phyloP scores from a whole-genome alignment of 169 alveolate species.

The Cytauxzoon felis region DNA sequence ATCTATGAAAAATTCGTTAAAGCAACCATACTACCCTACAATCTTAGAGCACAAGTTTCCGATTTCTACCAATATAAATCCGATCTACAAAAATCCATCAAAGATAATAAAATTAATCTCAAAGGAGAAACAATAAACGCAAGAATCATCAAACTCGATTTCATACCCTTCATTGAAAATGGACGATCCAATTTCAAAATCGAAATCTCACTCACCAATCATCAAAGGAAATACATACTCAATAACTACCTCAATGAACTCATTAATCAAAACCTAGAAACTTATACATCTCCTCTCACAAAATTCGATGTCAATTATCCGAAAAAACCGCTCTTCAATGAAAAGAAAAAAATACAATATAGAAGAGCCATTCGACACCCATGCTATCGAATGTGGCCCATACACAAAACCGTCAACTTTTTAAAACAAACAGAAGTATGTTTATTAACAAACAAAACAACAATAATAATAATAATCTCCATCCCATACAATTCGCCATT shows the following conservation, averaged over 20 bases:
- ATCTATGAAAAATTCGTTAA: slow-evolving; percentile 20
- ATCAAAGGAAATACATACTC: slow-evolving; percentile 36
- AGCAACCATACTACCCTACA: slow-evolving; percentile 64
- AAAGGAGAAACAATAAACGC: slow-evolving; percentile 57
- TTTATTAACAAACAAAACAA: background rate
- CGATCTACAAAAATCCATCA: slow-evolving; percentile 51
- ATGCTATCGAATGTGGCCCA: slow-evolving; percentile 58
- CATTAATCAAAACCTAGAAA: slow-evolving; percentile 24
- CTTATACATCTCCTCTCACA: slow-evolving; percentile 41
- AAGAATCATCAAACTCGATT: slow-evolving; percentile 46
- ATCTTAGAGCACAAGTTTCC: slow-evolving; percentile 59
- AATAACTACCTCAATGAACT: slow-evolving; percentile 12
- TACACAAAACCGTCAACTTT: slow-evolving; percentile 43
- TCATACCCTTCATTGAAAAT: slow-evolving; percentile 27
- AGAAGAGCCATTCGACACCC: slow-evolving; percentile 60
- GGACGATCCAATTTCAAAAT: slow-evolving; percentile 44
- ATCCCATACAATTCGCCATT: background rate
- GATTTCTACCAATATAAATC: slow-evolving; percentile 60
- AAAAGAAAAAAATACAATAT: slow-evolving; percentile 51
- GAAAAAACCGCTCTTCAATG: slow-evolving; percentile 23
- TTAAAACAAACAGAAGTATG: slow-evolving; percentile 38
- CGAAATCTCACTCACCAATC: slow-evolving; percentile 56
- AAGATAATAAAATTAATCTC: slow-evolving; percentile 13
- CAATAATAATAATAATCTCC: background rate
- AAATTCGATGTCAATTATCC: slow-evolving; percentile 54